Conservation (phyloP, 2,329 filamentous ascomycete genomes). For the Exophiala dermatitidis region DNA sequence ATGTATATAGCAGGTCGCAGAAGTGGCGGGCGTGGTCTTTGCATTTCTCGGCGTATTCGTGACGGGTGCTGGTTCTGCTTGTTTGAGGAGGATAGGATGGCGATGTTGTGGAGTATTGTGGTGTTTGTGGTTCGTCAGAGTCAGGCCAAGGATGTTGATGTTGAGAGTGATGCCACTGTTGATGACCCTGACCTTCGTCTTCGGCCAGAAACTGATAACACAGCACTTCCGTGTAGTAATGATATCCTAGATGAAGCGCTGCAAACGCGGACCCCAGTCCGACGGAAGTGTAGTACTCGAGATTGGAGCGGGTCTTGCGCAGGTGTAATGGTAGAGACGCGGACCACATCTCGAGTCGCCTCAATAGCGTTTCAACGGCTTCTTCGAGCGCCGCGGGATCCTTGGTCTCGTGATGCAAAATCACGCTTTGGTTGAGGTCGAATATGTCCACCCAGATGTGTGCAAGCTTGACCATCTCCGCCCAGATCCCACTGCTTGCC, state of each 20-base stretch:
- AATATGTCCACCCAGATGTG: too few relatives aligned
- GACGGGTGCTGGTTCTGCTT: conserved; percentile 7
- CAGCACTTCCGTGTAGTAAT: conserved; percentile 43
- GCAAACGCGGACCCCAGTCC: conserved; percentile 41
- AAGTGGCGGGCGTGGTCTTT: conserved; percentile 37
- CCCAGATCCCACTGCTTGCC: too few relatives aligned
- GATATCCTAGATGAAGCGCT: conserved; percentile 43
- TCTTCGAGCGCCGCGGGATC: too few relatives aligned
- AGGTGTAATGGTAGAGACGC: conserved; percentile 32
- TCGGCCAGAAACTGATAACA: conserved; percentile 43
- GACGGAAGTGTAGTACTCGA: conserved; percentile 33
- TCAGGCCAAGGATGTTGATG: neutral
- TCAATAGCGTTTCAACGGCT: too few relatives aligned
- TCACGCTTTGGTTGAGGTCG: too few relatives aligned
- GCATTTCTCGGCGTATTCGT: conserved; percentile 35
- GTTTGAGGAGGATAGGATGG: neutral
- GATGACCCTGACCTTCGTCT: conserved; percentile 16
- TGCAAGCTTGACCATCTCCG: too few relatives aligned
- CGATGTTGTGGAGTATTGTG: too few relatives aligned
- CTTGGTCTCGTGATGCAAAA: too few relatives aligned
- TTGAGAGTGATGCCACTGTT: neutral
- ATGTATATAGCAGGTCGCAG: conserved; percentile 38
- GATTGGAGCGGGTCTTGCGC: conserved; percentile 36
- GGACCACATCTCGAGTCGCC: neutral
- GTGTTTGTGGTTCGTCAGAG: too few relatives aligned